phyloP scores from a whole-genome alignment of 2,329 filamentous ascomycete genomes.

The Diaporthe vaccinii region DNA sequence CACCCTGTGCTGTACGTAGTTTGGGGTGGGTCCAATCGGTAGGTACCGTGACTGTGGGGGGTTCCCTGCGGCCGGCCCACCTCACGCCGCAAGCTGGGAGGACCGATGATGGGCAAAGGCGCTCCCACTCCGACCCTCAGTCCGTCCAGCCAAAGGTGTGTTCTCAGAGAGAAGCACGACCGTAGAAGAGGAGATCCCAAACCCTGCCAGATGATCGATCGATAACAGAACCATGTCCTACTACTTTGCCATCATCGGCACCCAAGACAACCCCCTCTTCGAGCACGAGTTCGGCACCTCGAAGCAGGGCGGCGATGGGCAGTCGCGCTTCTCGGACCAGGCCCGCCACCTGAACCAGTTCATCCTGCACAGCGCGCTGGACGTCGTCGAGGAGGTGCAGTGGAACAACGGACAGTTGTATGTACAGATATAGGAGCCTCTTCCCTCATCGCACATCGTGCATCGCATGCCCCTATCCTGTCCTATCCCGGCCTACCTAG shows the following conservation, averaged over 20 bases:
- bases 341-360: constrained; percentile 97
- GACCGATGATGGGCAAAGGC: background rate
- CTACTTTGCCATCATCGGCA: constrained; percentile 97
- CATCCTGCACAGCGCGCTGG: constrained; percentile 92
- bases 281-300: constrained; percentile 97
- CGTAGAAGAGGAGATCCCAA: background rate
- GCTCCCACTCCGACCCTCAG: background rate
- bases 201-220: constrained; percentile 47
- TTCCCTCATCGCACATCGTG: constrained; percentile 36
- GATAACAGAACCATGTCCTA: constrained; percentile 81
- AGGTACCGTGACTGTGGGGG: constrained; percentile 34
- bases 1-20: constrained; percentile 11
- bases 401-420: constrained; percentile 91
- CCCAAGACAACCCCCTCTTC: constrained; percentile 95
- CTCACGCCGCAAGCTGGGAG: constrained; percentile 19
- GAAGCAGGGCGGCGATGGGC: constrained; percentile 93
- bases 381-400: constrained; percentile 96
- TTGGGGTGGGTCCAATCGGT: constrained; percentile 25
- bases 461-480: background rate
- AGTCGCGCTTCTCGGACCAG: constrained; percentile 88
- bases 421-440: constrained; percentile 45
- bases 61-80: background rate
- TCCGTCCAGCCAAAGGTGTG: background rate
- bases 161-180: background rate
- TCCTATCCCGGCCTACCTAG: background rate